A percentile compares a stretch with the other conserved stretches of the same genome.
Evolutionary conservation across 1,139 yeast genomes (phyloP).

Genomic region (Suhomyces wounanorum): DNA sequence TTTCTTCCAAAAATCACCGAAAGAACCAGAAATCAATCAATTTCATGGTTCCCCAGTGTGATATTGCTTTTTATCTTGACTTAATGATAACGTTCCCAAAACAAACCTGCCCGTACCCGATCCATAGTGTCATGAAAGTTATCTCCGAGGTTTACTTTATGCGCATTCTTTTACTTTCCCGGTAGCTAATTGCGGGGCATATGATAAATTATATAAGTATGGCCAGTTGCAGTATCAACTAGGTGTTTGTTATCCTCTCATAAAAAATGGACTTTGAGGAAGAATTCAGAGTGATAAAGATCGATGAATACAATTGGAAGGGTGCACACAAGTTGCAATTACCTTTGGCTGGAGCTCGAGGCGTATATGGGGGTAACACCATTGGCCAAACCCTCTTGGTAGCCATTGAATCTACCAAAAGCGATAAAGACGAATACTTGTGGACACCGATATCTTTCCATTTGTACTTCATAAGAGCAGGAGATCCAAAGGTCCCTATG

Average conservation of each 20-base stretch:
- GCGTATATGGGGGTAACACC: slow-evolving; percentile 78
- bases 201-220: background rate
- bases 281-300: slow-evolving; percentile 36
- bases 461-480: slow-evolving; percentile 47
- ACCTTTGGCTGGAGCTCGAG: slow-evolving; percentile 58
- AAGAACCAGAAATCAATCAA: too few species aligned
- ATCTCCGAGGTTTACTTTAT: background rate
- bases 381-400: slow-evolving; percentile 74
- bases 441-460: slow-evolving; percentile 43
- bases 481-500: slow-evolving; percentile 50
- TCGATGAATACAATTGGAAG: slow-evolving; percentile 31
- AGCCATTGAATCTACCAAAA: slow-evolving; percentile 47
- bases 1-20: too few species aligned
- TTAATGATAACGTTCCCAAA: too few species aligned
- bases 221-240: background rate
- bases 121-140: background rate
- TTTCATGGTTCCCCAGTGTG: too few species aligned
- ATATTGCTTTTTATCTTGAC: too few species aligned
- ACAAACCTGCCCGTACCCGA: too few species aligned
- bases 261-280: slow-evolving; percentile 34
- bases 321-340: slow-evolving; percentile 43
- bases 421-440: slow-evolving; percentile 16
- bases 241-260: background rate
- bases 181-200: background rate
- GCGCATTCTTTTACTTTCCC: too few species aligned